These are phyloP conservation scores for Hanseniaspora thailandica DNA, from an alignment of 805 yeast species.

Conservation along the genomic window DNA sequence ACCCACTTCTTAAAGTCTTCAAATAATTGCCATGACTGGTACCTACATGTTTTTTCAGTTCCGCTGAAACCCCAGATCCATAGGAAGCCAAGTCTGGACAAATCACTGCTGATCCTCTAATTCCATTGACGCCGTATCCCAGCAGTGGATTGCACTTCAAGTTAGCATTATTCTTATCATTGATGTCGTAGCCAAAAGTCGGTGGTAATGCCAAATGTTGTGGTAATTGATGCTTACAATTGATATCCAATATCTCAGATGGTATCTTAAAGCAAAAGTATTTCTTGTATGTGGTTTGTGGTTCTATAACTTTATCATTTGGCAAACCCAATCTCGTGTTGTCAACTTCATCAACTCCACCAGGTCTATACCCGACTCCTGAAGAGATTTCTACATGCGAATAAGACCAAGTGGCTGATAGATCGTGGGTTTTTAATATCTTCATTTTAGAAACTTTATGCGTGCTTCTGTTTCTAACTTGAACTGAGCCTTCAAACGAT, in stretches of 20 bases:
- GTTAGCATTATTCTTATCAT: conserved; percentile 18
- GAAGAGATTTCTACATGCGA: conserved; percentile 24
- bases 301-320: conserved; percentile 34
- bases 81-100: conserved; percentile 33
- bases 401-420: conserved; percentile 41
- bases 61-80: background rate
- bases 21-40: conserved; percentile 33
- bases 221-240: conserved; percentile 35
- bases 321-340: conserved; percentile 33
- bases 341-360: conserved; percentile 27
- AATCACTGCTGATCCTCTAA: conserved; percentile 42
- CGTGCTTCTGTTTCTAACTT: conserved; percentile 20
- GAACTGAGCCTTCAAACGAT: conserved; percentile 42
- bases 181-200: conserved; percentile 31
- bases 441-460: conserved; percentile 24
- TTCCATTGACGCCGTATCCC: conserved; percentile 45
- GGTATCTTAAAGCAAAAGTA: conserved; percentile 49
- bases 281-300: conserved; percentile 42
- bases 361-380: conserved; percentile 32
- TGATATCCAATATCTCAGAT: conserved; percentile 38
- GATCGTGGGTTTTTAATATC: conserved; percentile 40
- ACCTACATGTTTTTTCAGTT: background rate
- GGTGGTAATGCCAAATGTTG: conserved; percentile 32
- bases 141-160: conserved; percentile 30
- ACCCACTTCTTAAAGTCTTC: conserved; percentile 42